phyloP scores from a whole-genome alignment of 2,329 filamentous ascomycete genomes.

The Alternaria gansuensis region DNA sequence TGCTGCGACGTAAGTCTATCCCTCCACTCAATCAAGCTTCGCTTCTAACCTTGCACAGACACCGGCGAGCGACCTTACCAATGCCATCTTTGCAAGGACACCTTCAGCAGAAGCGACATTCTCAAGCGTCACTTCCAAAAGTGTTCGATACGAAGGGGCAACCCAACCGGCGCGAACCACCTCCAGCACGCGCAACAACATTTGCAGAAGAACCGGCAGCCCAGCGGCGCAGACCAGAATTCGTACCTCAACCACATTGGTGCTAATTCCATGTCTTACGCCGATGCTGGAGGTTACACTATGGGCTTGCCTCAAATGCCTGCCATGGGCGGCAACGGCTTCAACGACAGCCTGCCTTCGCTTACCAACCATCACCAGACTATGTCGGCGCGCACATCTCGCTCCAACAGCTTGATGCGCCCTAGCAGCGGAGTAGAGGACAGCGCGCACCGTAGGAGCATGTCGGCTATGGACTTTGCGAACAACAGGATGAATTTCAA shows the following conservation, averaged over 20 bases:
- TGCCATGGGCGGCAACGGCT: conserved; percentile 45
- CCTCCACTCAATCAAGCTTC: conserved; percentile 11
- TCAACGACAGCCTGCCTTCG: conserved; percentile 51
- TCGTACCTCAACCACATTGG: conserved; percentile 50
- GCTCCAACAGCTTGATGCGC: conserved; percentile 60
- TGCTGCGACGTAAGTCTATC: conserved; percentile 84
- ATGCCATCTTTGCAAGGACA: conserved; percentile 97
- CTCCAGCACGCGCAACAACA: conserved; percentile 91
- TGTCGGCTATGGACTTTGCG: conserved; percentile 49
- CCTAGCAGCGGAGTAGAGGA: conserved; percentile 51
- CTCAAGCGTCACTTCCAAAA: conserved; percentile 99
- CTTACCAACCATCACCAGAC: conserved; percentile 53
- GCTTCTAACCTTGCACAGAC: conserved; percentile 67
- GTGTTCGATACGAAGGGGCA: conserved; percentile 94
- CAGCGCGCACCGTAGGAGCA: conserved; percentile 45
- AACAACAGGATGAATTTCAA: conserved; percentile 49
- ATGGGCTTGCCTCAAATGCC: conserved; percentile 50
- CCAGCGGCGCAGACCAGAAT: conserved; percentile 47
- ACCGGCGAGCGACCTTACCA: conserved; percentile 98
- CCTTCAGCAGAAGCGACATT: conserved; percentile 97
- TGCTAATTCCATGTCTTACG: conserved; percentile 47
- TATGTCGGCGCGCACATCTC: conserved; percentile 59
- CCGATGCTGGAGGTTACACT: conserved; percentile 43
- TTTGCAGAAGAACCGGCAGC: conserved; percentile 71
- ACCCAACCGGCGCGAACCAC: conserved; percentile 93